A percentile compares a stretch with the other conserved stretches of the same genome.
Conservation (phyloP, 176 grass and related monocot genomes). For the Dendrocalamus sinicus region DNA sequence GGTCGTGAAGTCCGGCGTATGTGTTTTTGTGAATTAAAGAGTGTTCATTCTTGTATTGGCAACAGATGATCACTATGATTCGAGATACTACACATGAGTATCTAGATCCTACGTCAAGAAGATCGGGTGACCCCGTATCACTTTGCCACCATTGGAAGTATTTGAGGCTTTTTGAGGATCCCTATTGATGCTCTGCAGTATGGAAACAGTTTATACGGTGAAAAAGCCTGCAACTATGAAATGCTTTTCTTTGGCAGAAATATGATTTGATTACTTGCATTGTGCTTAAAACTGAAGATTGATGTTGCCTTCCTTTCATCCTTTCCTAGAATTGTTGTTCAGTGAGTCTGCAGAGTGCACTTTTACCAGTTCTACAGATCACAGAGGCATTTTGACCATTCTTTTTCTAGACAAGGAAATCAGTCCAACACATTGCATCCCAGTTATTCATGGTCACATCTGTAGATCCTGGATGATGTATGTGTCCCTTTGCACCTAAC, state of each 20-base stretch:
- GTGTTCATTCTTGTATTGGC: too few relatives aligned
- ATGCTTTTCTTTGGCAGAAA: slow-evolving; percentile 27
- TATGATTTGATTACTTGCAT: slow-evolving; percentile 10
- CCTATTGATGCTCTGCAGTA: not conserved
- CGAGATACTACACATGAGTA: too few relatives aligned
- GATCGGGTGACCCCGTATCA: too few relatives aligned
- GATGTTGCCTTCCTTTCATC: not conserved
- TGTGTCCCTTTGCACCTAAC: slow-evolving; percentile 20
- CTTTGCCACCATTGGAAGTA: not conserved
- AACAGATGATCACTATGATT: too few relatives aligned
- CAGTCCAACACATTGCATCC: not conserved
- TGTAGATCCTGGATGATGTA: slow-evolving; percentile 41
- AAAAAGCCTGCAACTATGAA: not conserved
- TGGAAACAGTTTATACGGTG: not conserved
- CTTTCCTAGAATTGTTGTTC: not conserved
- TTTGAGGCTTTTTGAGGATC: not conserved
- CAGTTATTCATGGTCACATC: slow-evolving; percentile 60
- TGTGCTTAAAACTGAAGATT: slow-evolving; percentile 13
- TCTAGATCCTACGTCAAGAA: too few relatives aligned
- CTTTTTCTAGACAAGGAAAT: slow-evolving; percentile 13
- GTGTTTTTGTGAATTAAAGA: too few relatives aligned
- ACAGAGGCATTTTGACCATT: not conserved
- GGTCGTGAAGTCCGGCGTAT: rapidly evolving
- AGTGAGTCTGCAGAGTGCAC: not conserved
- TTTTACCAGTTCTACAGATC: slow-evolving; percentile 21